phyloP scores from a whole-genome alignment of 75 land plant genomes.

The Azolla pinnata region DNA sequence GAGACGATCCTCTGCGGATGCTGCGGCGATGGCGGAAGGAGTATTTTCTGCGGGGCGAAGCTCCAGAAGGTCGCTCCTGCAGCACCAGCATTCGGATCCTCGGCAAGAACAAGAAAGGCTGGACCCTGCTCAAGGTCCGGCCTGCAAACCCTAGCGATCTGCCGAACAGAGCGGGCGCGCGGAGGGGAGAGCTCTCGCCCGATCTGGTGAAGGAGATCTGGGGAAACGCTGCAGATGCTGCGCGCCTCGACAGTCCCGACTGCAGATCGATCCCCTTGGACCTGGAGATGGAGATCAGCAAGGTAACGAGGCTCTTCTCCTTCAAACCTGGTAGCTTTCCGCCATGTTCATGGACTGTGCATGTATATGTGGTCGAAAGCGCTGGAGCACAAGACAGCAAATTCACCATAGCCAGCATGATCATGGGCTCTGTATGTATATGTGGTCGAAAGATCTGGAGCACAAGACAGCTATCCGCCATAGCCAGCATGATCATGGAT shows the following conservation, averaged over 20 bases:
- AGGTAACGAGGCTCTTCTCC: not conserved
- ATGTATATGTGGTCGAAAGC: not conserved
- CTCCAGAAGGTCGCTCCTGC: not conserved
- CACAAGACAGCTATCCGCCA: not conserved
- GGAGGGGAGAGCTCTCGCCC: constrained; percentile 19
- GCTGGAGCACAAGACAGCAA: not conserved
- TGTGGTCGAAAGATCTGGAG: not conserved
- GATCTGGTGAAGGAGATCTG: constrained; percentile 14
- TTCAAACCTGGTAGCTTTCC: not conserved
- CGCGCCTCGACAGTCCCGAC: not conserved
- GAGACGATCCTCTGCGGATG: not conserved
- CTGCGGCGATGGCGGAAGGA: not conserved
- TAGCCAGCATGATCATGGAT: not conserved
- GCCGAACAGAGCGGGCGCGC: constrained; percentile 1
- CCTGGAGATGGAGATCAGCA: not conserved
- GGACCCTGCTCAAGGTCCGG: too few relatives aligned
- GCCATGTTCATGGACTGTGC: not conserved
- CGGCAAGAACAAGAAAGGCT: constrained; percentile 2
- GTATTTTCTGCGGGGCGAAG: too few relatives aligned
- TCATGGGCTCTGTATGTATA: not conserved
- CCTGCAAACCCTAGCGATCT: constrained; percentile 1
- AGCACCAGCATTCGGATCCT: not conserved
- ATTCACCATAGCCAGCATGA: not conserved
- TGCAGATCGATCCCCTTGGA: not conserved
- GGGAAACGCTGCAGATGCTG: not conserved